Conservation (phyloP, 108 stramenopile genomes). For the Skeletonema costatum region DNA sequence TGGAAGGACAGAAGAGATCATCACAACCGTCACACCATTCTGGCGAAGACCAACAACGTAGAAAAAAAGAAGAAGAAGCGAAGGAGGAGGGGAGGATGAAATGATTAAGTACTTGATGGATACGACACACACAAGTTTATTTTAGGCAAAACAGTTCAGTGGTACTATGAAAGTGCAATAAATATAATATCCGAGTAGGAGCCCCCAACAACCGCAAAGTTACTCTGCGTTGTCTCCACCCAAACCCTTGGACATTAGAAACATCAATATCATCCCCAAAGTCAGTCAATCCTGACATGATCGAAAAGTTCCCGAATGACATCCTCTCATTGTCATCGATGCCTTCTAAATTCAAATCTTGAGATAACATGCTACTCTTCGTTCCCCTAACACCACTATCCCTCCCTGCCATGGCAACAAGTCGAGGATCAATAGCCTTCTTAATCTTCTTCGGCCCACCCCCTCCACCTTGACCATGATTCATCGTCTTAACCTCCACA, state of each 20-base stretch:
- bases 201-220: not conserved
- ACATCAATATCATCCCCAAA: constrained; percentile 9
- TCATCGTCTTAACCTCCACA: constrained; percentile 35
- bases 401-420: not conserved
- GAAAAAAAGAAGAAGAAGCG: not conserved
- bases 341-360: constrained; percentile 17
- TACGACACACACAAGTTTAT: not conserved
- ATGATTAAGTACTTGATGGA: not conserved
- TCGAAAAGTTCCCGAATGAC: constrained; percentile 42
- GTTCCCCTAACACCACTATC: constrained; percentile 18
- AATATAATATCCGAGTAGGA: not conserved
- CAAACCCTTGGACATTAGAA: not conserved
- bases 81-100: not conserved
- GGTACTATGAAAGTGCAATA: not conserved
- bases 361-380: constrained; percentile 24
- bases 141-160: not conserved
- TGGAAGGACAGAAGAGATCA: not conserved
- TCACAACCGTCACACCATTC: not conserved
- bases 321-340: constrained; percentile 28
- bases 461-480: constrained; percentile 22
- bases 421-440: constrained; percentile 21
- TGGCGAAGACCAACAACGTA: not conserved
- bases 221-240: not conserved
- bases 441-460: constrained; percentile 21
- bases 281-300: constrained; percentile 44